Conservation (phyloP, 345 rosid genomes). For the Citrus sinensis region DVS_A1.0 CM039165.1:4171501-4172000, state of each 20-base stretch:
- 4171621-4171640: not conserved
- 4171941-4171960: too few species aligned
- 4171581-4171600: not conserved
- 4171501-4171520: not conserved
- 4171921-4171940: too few species aligned
- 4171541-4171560: too few species aligned
- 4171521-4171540: not conserved
- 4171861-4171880: not conserved
- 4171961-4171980: too few species aligned
- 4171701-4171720: not conserved
- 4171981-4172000: too few species aligned
- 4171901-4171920: too few species aligned
- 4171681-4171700: not conserved
- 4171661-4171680: not conserved
- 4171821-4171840: not conserved
- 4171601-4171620: not conserved
- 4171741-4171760: not conserved
- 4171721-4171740: not conserved
- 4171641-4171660: not conserved
- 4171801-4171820: not conserved
- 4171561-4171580: too few species aligned
- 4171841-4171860: not conserved
- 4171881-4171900: too few species aligned
- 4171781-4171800: too few species aligned
- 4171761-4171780: not conserved